These are phyloP conservation scores for Pluteus cervinus DNA, from an alignment of 768 basidiomycete genomes.

Conservation along the genomic window DNA sequence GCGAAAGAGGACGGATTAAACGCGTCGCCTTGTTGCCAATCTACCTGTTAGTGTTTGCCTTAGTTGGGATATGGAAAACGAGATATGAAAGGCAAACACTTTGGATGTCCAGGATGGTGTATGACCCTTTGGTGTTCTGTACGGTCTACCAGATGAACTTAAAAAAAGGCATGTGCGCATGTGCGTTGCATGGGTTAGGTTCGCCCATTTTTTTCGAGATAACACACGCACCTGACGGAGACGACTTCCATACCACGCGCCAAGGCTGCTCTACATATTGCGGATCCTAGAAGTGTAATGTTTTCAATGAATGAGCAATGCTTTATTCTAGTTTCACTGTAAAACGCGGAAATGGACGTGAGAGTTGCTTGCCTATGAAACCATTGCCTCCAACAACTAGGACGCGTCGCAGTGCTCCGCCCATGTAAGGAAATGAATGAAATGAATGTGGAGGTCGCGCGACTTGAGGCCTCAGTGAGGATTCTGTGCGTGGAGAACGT, in stretches of 20 bases:
- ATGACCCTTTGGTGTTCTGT: slow-evolving; percentile 85
- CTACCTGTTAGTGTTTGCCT: slow-evolving; percentile 47
- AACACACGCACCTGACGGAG: slow-evolving; percentile 66
- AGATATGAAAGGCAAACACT: slow-evolving; percentile 33
- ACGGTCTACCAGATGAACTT: slow-evolving; percentile 85
- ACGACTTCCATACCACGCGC: slow-evolving; percentile 81
- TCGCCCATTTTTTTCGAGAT: not conserved
- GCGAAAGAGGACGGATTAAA: slow-evolving; percentile 70
- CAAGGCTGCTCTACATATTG: slow-evolving; percentile 86
- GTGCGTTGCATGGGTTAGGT: not conserved
- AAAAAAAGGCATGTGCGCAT: not conserved
- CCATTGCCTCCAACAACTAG: slow-evolving; percentile 99
- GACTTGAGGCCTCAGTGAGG: too few relatives aligned
- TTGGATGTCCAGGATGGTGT: slow-evolving; percentile 79
- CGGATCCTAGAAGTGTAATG: slow-evolving; percentile 83
- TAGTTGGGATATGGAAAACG: slow-evolving; percentile 5
- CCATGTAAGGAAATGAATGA: not conserved
- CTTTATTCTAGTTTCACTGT: too few relatives aligned
- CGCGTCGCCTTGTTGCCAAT: slow-evolving; percentile 84
- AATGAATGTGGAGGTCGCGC: too few relatives aligned
- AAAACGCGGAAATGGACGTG: slow-evolving; percentile 4
- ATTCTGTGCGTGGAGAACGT: too few relatives aligned
- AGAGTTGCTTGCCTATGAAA: slow-evolving; percentile 65
- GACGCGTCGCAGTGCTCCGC: slow-evolving; percentile 24
- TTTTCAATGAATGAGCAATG: not conserved